Conservation (phyloP, 768 basidiomycete species). For the Tricholoma bakamatsutake region DNA sequence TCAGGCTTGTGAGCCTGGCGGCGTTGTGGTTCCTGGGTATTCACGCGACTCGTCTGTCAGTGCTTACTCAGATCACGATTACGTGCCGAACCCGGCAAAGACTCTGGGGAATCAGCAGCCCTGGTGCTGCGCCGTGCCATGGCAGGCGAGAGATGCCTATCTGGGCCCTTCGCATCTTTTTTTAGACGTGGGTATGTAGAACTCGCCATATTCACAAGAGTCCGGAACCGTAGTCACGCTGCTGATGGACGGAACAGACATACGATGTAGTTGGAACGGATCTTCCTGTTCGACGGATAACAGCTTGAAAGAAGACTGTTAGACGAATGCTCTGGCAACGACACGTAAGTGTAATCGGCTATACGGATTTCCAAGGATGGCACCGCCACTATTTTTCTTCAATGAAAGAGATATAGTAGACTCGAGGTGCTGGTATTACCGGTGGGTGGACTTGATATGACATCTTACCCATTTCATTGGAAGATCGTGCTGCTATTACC, state of each 20-base stretch:
- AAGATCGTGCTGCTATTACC: too few species aligned
- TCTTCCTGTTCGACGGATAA: background rate
- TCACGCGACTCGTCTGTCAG: background rate
- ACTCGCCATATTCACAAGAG: background rate
- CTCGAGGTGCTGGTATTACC: too few species aligned
- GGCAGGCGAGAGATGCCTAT: background rate
- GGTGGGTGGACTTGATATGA: too few species aligned
- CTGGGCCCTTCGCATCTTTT: background rate
- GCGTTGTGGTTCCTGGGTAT: background rate
- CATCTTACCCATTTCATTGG: too few species aligned
- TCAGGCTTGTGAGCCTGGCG: background rate
- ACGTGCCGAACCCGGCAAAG: background rate
- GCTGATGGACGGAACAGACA: background rate
- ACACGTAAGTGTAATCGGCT: background rate
- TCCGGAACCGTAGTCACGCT: background rate
- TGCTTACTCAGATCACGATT: background rate
- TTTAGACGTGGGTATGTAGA: background rate
- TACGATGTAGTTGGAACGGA: background rate
- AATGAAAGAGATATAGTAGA: too few species aligned
- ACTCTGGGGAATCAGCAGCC: background rate
- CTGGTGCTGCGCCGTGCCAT: background rate
- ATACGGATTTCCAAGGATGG: too few species aligned
- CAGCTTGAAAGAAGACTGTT: too few species aligned
- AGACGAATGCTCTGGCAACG: too few species aligned
- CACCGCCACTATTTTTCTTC: too few species aligned